Percentiles rank a stretch among this genome's conserved stretches.
Conservation (phyloP, 1,139 yeast species). For the Scheffersomyces parashehatae region DNA sequence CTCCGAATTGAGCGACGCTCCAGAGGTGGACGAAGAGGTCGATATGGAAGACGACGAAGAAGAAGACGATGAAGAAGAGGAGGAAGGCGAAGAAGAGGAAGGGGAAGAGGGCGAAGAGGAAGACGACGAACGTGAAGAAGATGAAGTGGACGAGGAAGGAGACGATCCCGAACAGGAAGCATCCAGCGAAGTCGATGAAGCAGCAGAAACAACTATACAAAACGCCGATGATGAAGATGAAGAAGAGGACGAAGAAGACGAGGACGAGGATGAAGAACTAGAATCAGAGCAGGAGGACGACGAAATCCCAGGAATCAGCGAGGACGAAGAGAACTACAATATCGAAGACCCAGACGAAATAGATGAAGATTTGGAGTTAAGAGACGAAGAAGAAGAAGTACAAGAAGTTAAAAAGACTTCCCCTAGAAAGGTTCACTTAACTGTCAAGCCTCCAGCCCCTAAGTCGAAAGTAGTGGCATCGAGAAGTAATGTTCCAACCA, state of each 20-base stretch:
- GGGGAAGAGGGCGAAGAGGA: constrained; percentile 21
- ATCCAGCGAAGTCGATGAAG: constrained; percentile 18
- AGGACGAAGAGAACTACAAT: constrained; percentile 36
- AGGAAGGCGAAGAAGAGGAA: constrained; percentile 2
- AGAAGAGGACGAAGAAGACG: constrained; percentile 24
- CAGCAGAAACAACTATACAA: constrained; percentile 19
- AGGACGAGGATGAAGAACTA: constrained; percentile 25
- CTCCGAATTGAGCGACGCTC: neutral
- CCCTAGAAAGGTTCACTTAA: constrained; percentile 9
- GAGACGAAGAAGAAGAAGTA: constrained; percentile 25
- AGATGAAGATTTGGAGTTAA: constrained; percentile 40
- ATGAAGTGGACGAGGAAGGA: constrained; percentile 21
- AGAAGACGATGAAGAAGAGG: constrained; percentile 9
- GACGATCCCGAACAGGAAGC: constrained; percentile 9
- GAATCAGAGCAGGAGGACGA: constrained; percentile 6
- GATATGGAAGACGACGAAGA: constrained; percentile 17
- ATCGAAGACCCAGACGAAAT: constrained; percentile 43
- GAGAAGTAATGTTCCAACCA: constrained; percentile 6
- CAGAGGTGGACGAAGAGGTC: constrained; percentile 9
- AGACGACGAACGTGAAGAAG: constrained; percentile 22
- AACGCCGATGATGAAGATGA: constrained; percentile 19
- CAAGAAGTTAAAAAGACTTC: neutral
- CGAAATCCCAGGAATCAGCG: constrained; percentile 20
- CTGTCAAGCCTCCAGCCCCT: constrained; percentile 11
- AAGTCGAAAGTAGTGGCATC: neutral